Conservation (phyloP, 75 land plant species). For the Chamaecyparis obtusa region DNA sequence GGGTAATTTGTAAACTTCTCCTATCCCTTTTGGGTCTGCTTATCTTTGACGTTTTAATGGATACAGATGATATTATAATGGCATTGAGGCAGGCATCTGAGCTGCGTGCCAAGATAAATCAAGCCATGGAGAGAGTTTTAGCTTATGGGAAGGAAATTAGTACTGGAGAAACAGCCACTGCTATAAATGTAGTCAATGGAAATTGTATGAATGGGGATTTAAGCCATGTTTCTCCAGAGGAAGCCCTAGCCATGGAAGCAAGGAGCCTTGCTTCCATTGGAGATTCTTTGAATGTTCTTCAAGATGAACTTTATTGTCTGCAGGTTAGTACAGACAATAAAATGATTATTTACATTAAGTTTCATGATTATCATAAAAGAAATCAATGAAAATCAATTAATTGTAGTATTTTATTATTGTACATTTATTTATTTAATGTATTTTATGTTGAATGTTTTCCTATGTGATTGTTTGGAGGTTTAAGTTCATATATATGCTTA, state of each 20-base stretch:
- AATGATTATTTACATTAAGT: not conserved
- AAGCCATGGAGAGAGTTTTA: conserved; percentile 27
- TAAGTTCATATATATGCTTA: too few relatives aligned
- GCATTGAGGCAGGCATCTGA: conserved; percentile 43
- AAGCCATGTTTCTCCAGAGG: not conserved
- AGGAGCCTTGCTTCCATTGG: conserved; percentile 41
- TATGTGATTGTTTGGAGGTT: too few relatives aligned
- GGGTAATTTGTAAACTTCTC: not conserved
- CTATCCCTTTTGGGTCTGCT: not conserved
- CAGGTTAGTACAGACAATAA: conserved; percentile 21
- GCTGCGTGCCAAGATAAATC: conserved; percentile 37
- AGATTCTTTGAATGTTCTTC: conserved; percentile 37
- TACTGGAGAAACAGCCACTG: not conserved
- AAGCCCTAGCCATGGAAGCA: conserved; percentile 24
- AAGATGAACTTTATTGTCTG: conserved; percentile 42
- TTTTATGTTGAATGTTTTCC: too few relatives aligned
- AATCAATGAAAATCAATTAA: too few relatives aligned
- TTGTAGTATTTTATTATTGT: too few relatives aligned
- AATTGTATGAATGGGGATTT: not conserved
- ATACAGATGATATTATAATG: conserved; percentile 41
- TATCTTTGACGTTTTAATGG: conserved; percentile 18
- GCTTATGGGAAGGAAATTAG: too few relatives aligned
- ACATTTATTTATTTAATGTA: too few relatives aligned
- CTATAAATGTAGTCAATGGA: not conserved
- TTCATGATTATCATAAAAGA: not conserved